Conservation (phyloP, 1,284 basidiomycete genomes). For the Ceratorhiza oryzae-sativae region DNA sequence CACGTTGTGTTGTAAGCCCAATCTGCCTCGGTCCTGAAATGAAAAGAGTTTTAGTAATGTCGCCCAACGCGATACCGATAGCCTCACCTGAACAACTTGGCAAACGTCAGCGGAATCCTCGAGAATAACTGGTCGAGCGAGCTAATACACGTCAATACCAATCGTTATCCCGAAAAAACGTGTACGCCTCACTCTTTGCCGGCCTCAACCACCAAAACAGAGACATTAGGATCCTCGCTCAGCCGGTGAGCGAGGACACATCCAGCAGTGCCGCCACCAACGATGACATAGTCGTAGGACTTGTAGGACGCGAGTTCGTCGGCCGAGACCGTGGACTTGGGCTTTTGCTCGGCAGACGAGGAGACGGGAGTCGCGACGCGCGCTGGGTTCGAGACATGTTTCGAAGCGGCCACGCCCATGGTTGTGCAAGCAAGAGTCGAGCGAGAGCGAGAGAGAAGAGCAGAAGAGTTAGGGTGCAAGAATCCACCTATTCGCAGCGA, state of each 20-base stretch:
- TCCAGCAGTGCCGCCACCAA: conserved; percentile 52
- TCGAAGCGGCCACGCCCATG: conserved; percentile 18
- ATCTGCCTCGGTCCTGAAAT: conserved; percentile 45
- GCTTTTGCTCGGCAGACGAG: background rate
- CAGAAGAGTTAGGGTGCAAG: background rate
- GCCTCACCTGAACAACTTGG: conserved; percentile 43
- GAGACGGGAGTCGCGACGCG: background rate
- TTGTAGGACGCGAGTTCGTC: conserved; percentile 29
- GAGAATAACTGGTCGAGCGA: conserved; percentile 43
- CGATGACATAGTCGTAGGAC: conserved; percentile 32
- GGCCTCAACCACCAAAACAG: conserved; percentile 44
- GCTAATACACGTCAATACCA: conserved; percentile 15
- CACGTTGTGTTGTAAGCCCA: conserved; percentile 49
- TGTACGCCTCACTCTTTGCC: conserved; percentile 35
- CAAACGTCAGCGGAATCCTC: conserved; percentile 48
- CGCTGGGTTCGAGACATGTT: conserved; percentile 22
- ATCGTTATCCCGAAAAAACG: background rate
- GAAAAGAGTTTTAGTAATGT: conserved; percentile 10
- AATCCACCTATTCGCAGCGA: background rate
- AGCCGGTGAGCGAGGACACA: conserved; percentile 55
- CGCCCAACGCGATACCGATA: background rate
- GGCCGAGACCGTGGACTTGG: background rate
- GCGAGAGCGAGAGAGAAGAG: background rate
- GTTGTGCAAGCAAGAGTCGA: background rate
- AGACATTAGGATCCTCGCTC: conserved; percentile 50